Base-by-base conservation (phyloP, 2,329 filamentous ascomycete species). In the Xylariales sp. region DNA sequence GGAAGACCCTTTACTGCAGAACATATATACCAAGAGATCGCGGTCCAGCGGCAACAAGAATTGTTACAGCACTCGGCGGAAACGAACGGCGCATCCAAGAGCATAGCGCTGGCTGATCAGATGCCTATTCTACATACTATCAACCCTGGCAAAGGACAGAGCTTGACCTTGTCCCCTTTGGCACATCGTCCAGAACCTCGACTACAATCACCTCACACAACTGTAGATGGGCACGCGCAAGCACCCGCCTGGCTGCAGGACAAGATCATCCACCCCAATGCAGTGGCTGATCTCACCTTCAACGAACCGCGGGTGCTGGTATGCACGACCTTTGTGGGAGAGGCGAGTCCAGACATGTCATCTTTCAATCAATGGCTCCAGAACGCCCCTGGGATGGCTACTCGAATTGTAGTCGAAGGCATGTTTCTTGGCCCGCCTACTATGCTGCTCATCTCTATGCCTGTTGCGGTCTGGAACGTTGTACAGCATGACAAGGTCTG, bases 391-490 rank as follows among this genome's bases (percentile, higher is more conserved):
- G 61, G 72, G 0, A 68, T 76, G 3, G 74, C 74, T 1, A 69
- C 74, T 12, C 78, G 76, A 50, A 77, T 84, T 43, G 69, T 73
- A 5, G 78, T 84, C 4, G 80, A 84, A 54, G 80, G 78, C 49
- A 83, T 84, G 76, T 84, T 84, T 47, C 63, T 83, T 14, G 80
- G 80, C 0, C 80, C 80, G 1, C 79, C 80, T 1, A 83, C 80
- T 0, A 81, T 83, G 66, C 62, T 84, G 7, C 63, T 84, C 21
- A 78, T 84, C 40, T 83, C 80, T 4, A 83, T 84, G 75, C 78
- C 80, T 4, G 69, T 75, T 43, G 69, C 72, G 4, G 69, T 84
- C 11, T 84, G 78, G 77, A 78, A 74, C 48, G 69, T 81, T 16
- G 75, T 84, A 6, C 76, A 82, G 59, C 75, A 80, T 46, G 78